Percentiles rank a stretch among this genome's conserved stretches.
phyloP scores from a whole-genome alignment of 257 asterid genomes.

The Rhazya stricta region DNA sequence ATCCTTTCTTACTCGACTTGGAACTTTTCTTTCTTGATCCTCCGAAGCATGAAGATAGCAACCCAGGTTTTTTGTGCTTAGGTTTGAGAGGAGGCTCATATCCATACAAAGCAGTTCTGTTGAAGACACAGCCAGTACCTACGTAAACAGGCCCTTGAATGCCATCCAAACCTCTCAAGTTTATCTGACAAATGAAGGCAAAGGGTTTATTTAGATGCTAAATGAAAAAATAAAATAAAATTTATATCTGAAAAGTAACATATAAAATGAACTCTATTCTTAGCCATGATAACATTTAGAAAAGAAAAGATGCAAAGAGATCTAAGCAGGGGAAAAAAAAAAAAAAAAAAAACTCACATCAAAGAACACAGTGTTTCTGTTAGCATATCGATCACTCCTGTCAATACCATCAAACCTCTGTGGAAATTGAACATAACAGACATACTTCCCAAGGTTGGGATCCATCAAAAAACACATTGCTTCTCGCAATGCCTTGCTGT shows the following conservation, averaged over 20 bases:
- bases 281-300: background rate
- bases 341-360: constrained; percentile 54
- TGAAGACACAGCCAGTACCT: constrained; percentile 97
- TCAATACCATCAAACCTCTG: constrained; percentile 98
- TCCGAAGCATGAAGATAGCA: constrained; percentile 67
- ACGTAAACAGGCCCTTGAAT: constrained; percentile 96
- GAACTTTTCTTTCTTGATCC: constrained; percentile 73
- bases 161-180: constrained; percentile 96
- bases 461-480: constrained; percentile 98
- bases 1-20: constrained; percentile 67
- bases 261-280: background rate
- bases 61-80: constrained; percentile 56
- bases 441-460: constrained; percentile 94
- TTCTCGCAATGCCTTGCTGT: constrained; percentile 97
- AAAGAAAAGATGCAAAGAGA: background rate
- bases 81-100: constrained; percentile 92
- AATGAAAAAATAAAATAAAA: background rate
- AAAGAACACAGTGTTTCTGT: constrained; percentile 92
- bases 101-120: constrained; percentile 89
- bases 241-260: background rate
- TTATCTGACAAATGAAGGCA: constrained; percentile 47
- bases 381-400: constrained; percentile 90
- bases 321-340: constrained; percentile 3
- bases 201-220: constrained; percentile 12
- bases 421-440: constrained; percentile 95